phyloP scores from a whole-genome alignment of 2,329 filamentous ascomycete species.

The Colletotrichum agaves region DNA sequence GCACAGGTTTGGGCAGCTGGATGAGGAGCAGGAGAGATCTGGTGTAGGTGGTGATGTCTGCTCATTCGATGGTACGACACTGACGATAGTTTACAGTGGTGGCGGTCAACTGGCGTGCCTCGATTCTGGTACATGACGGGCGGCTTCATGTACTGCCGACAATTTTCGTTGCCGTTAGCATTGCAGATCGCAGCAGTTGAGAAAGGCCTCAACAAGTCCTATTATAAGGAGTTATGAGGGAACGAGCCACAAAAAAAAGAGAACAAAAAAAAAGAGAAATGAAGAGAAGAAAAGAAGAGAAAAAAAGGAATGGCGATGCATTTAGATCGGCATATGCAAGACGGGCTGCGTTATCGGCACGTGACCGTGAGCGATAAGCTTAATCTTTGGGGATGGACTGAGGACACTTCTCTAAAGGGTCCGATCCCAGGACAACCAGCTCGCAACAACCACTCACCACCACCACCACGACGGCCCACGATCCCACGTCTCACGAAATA shows the following conservation, averaged over 20 bases:
- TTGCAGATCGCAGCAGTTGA: conserved; percentile 53
- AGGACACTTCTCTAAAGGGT: neutral
- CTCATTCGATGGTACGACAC: neutral
- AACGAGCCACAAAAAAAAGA: no score
- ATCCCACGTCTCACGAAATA: neutral
- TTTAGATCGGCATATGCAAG: neutral
- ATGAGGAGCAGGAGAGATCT: conserved; percentile 46
- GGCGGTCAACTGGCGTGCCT: conserved; percentile 51
- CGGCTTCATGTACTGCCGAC: conserved; percentile 47
- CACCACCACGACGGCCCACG: neutral
- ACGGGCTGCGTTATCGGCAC: conserved; percentile 12
- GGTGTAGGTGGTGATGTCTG: conserved; percentile 39
- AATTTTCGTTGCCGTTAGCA: conserved; percentile 49
- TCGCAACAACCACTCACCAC: conserved; percentile 17
- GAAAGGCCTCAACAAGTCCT: conserved; percentile 33
- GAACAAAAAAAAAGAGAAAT: no score
- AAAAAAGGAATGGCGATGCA: no score
- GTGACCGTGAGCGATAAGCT: conserved; percentile 28
- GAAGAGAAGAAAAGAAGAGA: no score
- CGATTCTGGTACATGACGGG: conserved; percentile 54
- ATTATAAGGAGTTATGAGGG: neutral
- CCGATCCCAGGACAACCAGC: conserved; percentile 7
- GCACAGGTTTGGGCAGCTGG: conserved; percentile 50
- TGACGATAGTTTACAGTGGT: conserved; percentile 44
- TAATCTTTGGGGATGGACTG: conserved; percentile 31